These are phyloP conservation scores for Pseudodiploospora longispora DNA, from an alignment of 2,329 filamentous ascomycete species.

Conservation along the genomic window DNA sequence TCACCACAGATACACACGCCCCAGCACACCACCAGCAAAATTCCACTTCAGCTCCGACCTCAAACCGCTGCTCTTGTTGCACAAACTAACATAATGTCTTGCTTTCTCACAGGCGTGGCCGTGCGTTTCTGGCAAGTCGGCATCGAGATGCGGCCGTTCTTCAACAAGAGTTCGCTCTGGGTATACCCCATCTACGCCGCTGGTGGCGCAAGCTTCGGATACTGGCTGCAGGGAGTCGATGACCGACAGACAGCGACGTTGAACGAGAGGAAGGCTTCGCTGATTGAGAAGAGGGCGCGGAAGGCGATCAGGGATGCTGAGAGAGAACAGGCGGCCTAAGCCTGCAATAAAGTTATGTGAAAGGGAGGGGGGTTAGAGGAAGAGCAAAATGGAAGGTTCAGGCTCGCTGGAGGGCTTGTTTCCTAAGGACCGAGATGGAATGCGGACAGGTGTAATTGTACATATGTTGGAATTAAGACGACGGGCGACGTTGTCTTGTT, in stretches of 20 bases:
- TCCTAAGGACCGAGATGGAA: background rate
- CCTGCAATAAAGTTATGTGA: background rate
- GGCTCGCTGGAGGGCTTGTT: too few species aligned
- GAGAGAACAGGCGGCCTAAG: slow-evolving; percentile 5
- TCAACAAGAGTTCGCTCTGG: slow-evolving; percentile 78
- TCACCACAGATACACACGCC: too few species aligned
- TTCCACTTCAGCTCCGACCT: too few species aligned
- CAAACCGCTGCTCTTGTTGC: too few species aligned
- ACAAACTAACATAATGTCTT: too few species aligned
- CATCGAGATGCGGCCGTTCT: slow-evolving; percentile 95
- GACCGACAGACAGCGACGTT: slow-evolving; percentile 70
- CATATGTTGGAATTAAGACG: slow-evolving; percentile 2
- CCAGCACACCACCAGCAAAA: too few species aligned
- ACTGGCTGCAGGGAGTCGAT: slow-evolving; percentile 92
- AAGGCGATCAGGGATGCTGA: slow-evolving; percentile 35
- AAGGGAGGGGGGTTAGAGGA: background rate
- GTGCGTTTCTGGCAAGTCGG: slow-evolving; percentile 94
- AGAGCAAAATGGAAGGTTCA: background rate
- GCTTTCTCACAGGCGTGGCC: slow-evolving; percentile 61
- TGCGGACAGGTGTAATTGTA: slow-evolving; percentile 1
- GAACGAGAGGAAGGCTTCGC: slow-evolving; percentile 64
- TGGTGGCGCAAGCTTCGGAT: slow-evolving; percentile 85
- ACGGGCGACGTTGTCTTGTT: too few species aligned
- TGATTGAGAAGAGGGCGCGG: slow-evolving; percentile 85
- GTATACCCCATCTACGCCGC: slow-evolving; percentile 84